Base-by-base conservation (phyloP, 495 filamentous ascomycete genomes). In the Hyaloscypha variabilis region DNA sequence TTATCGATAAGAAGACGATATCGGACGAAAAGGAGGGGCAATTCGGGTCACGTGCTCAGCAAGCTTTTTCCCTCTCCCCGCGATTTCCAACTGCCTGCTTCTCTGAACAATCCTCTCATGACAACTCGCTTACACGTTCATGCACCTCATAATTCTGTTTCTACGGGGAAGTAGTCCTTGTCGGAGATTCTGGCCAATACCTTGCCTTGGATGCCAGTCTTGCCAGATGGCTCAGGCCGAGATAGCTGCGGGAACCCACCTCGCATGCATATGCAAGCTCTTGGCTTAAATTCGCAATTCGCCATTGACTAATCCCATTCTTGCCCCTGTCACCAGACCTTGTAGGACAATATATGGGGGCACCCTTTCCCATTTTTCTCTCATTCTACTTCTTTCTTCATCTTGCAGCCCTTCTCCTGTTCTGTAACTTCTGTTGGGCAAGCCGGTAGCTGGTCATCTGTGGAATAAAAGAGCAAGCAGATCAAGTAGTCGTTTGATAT, bases 271-370 rank as follows among this genome's bases (percentile, higher is more conserved):
- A 46, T 46, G 39, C 6, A 46, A 17, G 2, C 39, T 46, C 17
- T 46, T 28, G 54, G 54, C 54, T 17, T 26, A n/a, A 57, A 57
- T 57, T 34, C 26, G 54, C 31, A 28, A 57, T 57, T 31, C 24
- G 31, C 54, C 54, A 30, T 46, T 19, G 11, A 46, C 39, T 46
- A 46, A 19, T 19, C 39, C 39, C 39, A 46, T 46, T 46, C 39
- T 46, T 46, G 6, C 39, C 39, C 39, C 39, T 46, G 39, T 46
- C 3, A 11, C 39, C 17, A 17, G 39, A 46, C 39, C 39, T 17
- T 46, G 39, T 17, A 46, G 13, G 39, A 8, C 2, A 14, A 46
- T 17, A 42, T 46, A 17, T 46, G 11, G 13, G 10, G 39, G 39
- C 39, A 46, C 39, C 39, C 39, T 46, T 46, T 46, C 19, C 39